A percentile compares a stretch with the other conserved stretches of the same genome.
Conservation (phyloP, 768 basidiomycete genomes). For the Basidioascus undulatus region DNA sequence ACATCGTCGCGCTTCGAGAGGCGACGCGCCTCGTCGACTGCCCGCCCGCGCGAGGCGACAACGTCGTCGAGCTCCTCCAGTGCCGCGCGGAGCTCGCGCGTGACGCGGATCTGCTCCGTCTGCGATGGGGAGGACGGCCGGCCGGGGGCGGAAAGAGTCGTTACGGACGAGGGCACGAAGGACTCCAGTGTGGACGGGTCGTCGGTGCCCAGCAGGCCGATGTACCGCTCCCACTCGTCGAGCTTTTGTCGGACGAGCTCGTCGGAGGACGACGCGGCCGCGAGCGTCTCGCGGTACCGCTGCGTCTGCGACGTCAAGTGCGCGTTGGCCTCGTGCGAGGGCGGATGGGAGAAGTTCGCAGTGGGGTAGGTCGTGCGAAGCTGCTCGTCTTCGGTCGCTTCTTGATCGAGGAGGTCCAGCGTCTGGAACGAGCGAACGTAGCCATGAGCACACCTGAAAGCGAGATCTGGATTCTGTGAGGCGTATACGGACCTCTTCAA, state of each 20-base stretch:
- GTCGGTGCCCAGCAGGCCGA: conserved; percentile 45
- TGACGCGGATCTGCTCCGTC: conserved; percentile 25
- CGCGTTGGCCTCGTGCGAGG: conserved; percentile 56
- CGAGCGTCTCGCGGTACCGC: conserved; percentile 46
- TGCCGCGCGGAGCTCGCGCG: conserved; percentile 43
- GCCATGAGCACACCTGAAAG: not conserved
- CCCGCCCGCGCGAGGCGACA: conserved; percentile 31
- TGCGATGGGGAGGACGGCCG: too few species aligned
- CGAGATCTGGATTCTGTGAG: not conserved
- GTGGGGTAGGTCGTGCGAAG: conserved; percentile 17
- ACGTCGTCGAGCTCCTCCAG: conserved; percentile 63
- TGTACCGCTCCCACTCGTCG: conserved; percentile 59
- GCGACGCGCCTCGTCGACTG: conserved; percentile 39
- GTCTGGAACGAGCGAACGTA: conserved; percentile 28
- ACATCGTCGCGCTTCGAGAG: conserved; percentile 50
- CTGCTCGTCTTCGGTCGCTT: conserved; percentile 22
- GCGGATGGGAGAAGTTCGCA: conserved; percentile 23
- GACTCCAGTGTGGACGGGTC: conserved; percentile 41
- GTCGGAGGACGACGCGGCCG: conserved; percentile 51
- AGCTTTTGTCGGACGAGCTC: conserved; percentile 54
- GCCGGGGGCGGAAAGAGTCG: too few species aligned
- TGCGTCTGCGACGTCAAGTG: conserved; percentile 45
- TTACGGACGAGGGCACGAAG: conserved; percentile 35
- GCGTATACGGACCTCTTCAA: conserved; percentile 41
- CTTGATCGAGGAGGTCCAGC: conserved; percentile 69